Base-by-base conservation (phyloP, 1,284 basidiomycete genomes). In the Ustilago loliicola region DNA sequence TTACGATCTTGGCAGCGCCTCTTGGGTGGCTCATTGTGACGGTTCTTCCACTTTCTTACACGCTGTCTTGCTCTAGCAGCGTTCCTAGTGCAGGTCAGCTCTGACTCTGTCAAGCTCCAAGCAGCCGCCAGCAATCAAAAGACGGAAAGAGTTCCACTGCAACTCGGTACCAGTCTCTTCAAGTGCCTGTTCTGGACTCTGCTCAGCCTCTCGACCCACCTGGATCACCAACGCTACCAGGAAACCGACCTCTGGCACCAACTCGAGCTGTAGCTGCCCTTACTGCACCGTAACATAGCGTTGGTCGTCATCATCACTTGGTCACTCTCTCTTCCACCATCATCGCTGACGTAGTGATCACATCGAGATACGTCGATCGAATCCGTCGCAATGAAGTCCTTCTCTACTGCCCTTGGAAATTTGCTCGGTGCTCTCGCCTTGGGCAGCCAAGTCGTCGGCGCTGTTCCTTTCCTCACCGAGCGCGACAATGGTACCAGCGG, bases 401-500 rank as follows among this genome's bases (percentile, higher is more conserved):
- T 55, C 50, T 36, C 55, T n/a, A 32, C 61, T 15, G 38, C 64
- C 40, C 4, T 62, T 15, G 23, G 59, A 25, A 55, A 34, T 45
- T 5, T 69, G 42, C 4, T 74, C 40, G 50, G 58, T 19, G 64
- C 47, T 42, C 45, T 72, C n/a, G 56, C 53, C 19, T 21, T 72
- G 8, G 60, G 63, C 21, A 63, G 15, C n/a, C 61, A 50, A 25
- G 1, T 61, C 56, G 56, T 60, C 5, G 29, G 38, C 19, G 60
- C 70, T 13, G 34, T 52, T 6, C 70, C 63, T 15, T 52, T 61
- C 36, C 48, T 53, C 4, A 11, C 53, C 6, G 58, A 58, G 17
- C 61, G 42, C 3, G 29, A 55, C 38, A 40, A 48, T 21, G 53
- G 42, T 50, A n/a, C 48, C 6, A 34, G 8, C 42, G 29, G 29